Evolutionary conservation across 2,329 filamentous ascomycete species (phyloP).

Genomic region (Aurifilum marmelostoma): DNA sequence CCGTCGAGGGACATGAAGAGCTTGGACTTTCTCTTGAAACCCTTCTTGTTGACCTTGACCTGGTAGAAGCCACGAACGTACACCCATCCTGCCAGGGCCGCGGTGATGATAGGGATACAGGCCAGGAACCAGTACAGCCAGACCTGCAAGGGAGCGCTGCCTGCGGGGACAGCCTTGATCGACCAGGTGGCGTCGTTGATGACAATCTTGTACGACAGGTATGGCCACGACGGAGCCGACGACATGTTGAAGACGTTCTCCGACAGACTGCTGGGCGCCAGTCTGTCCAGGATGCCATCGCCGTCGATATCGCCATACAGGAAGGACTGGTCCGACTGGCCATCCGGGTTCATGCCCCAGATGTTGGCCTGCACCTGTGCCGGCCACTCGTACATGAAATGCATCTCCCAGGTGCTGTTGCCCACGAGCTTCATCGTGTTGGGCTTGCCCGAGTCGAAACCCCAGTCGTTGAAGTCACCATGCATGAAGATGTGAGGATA

Average conservation of each 20-base stretch:
- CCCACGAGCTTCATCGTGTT: slow-evolving; percentile 52
- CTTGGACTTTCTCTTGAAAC: slow-evolving; percentile 43
- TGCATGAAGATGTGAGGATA: slow-evolving; percentile 66
- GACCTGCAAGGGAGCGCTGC: slow-evolving; percentile 56
- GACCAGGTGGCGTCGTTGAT: slow-evolving; percentile 57
- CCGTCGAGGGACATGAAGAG: slow-evolving; percentile 27
- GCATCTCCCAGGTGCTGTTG: slow-evolving; percentile 58
- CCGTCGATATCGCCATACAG: slow-evolving; percentile 63
- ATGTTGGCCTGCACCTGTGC: slow-evolving; percentile 62
- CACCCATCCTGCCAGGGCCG: slow-evolving; percentile 52
- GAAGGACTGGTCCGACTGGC: slow-evolving; percentile 60
- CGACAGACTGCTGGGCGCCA: slow-evolving; percentile 60
- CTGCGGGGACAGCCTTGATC: slow-evolving; percentile 55
- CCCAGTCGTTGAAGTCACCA: slow-evolving; percentile 64
- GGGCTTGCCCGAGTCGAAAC: slow-evolving; percentile 60
- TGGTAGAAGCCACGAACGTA: slow-evolving; percentile 60
- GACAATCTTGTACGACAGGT: slow-evolving; percentile 57
- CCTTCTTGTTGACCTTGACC: slow-evolving; percentile 62
- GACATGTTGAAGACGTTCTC: slow-evolving; percentile 61
- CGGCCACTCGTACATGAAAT: slow-evolving; percentile 66
- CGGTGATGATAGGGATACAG: slow-evolving; percentile 55
- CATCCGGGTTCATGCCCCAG: slow-evolving; percentile 67
- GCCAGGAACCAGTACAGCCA: slow-evolving; percentile 56
- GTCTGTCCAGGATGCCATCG: slow-evolving; percentile 61
- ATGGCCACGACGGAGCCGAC: slow-evolving; percentile 52